Evolutionary conservation across 1,284 basidiomycete species (phyloP).

Genomic region (Trichosporon sp.): DNA sequence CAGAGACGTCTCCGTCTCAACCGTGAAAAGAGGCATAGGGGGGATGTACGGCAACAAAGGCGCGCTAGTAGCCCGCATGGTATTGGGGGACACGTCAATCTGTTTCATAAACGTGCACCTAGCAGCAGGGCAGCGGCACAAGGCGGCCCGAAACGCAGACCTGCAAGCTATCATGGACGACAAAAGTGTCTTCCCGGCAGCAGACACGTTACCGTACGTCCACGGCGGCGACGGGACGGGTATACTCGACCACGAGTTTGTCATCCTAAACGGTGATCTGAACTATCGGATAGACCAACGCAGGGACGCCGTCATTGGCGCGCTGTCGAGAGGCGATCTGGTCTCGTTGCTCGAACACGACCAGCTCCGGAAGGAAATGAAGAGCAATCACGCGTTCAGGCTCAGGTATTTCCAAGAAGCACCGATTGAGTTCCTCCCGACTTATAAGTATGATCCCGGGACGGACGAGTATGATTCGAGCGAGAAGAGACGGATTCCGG

Average conservation of each 20-base stretch:
- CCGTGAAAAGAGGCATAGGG: constrained; percentile 81
- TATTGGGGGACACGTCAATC: constrained; percentile 83
- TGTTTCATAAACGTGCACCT: constrained; percentile 96
- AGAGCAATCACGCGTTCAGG: constrained; percentile 75
- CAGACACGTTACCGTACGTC: constrained; percentile 63
- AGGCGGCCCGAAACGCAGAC: constrained; percentile 78
- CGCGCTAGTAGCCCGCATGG: constrained; percentile 81
- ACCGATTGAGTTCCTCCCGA: constrained; percentile 73
- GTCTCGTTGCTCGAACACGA: constrained; percentile 67
- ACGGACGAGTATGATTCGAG: constrained; percentile 77
- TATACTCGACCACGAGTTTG: constrained; percentile 89
- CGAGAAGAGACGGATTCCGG: constrained; percentile 80
- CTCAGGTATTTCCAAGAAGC: constrained; percentile 78
- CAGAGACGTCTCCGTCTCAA: constrained; percentile 67
- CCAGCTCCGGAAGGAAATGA: constrained; percentile 84
- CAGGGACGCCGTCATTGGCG: constrained; percentile 68
- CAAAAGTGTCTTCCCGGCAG: constrained; percentile 60
- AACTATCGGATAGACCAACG: constrained; percentile 87
- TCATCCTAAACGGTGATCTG: constrained; percentile 66
- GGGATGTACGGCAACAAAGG: constrained; percentile 97
- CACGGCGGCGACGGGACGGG: constrained; percentile 91
- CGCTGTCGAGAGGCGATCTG: constrained; percentile 62
- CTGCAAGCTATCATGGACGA: constrained; percentile 78
- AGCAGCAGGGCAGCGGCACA: constrained; percentile 82
- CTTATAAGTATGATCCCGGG: constrained; percentile 89